These are phyloP conservation scores for Lachnellula arida DNA, from an alignment of 2,329 filamentous ascomycete genomes.

Conservation along the genomic window DNA sequence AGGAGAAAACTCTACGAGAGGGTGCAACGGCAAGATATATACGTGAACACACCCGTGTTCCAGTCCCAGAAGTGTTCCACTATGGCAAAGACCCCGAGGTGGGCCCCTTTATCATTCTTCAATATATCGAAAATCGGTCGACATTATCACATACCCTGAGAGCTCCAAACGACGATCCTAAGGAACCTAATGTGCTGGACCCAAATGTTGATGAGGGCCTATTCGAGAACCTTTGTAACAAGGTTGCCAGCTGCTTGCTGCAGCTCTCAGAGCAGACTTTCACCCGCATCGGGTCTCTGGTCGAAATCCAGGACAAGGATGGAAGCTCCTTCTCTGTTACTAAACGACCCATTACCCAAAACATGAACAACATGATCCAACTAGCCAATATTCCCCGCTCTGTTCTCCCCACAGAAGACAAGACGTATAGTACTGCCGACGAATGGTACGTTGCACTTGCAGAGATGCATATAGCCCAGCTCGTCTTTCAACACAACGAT, in stretches of 20 bases:
- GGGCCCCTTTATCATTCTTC: no score
- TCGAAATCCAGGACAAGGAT: no score
- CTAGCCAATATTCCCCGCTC: neutral
- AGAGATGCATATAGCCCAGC: neutral
- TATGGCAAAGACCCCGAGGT: no score
- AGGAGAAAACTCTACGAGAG: constrained; percentile 15
- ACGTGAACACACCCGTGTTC: constrained; percentile 8
- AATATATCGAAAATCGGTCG: constrained; percentile 4
- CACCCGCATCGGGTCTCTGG: neutral
- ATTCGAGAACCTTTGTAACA: constrained; percentile 1
- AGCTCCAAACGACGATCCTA: constrained; percentile 26
- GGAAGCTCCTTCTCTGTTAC: neutral
- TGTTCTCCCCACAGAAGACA: neutral
- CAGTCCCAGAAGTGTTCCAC: no score
- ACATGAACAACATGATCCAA: neutral
- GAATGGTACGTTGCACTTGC: neutral
- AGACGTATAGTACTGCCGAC: neutral
- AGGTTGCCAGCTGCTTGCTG: neutral
- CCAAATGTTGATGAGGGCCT: constrained; percentile 20
- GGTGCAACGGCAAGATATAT: constrained; percentile 11
- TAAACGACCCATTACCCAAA: neutral
- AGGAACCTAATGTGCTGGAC: constrained; percentile 26
- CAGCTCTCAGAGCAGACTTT: constrained; percentile 3
- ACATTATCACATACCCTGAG: constrained; percentile 28
- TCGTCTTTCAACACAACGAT: neutral